Base-by-base conservation (phyloP, 257 asterid species). In the Cynanchum wilfordii region DNA sequence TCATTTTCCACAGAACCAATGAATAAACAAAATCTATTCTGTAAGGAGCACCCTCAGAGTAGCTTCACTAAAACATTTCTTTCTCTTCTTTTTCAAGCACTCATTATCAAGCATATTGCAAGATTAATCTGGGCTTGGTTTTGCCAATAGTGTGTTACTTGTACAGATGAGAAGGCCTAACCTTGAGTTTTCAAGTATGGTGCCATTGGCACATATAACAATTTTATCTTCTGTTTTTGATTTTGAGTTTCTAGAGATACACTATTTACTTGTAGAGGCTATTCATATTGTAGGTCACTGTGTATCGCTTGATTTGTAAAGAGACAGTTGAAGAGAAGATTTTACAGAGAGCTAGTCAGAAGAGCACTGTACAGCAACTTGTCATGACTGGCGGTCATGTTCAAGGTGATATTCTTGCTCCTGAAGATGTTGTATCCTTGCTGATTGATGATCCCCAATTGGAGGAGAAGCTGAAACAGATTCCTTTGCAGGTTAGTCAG, bases 381-480 rank as follows among this genome's bases (percentile, higher is more conserved):
- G 99, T 94, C 78, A 94, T 94, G 99, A 94, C 97, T 0, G 99
- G 97, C 5, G 97, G 97, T 64, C 99, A 94, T 75, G 97, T 94
- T 71, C 99, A 94, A 86, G 99, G 99, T 25, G 99, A 94, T 59
- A 90, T 91, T 74, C 80, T 91, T 86, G 97, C 97, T 77, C 97
- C 97, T n/a, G 99, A 94, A 79, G 96, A 89, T 79, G 97, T 94
- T 24, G 90, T 94, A 10, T 91, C 99, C 15, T 86, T 94, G 78
- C 73, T 91, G 78, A 89, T 94, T 62, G 99, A 94, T 71, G 99
- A 94, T 81, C 86, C 96, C 50, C 99, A 87, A 51, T 78, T 94
- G 82, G 99, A 94, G 81, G 95, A 91, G 84, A 94, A 94, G 82
- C 80, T 91, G 33, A 94, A 91, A 84, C 85, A 91, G 84, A 96